These are phyloP conservation scores for Dipteronia sinensis DNA, from an alignment of 345 rosid genomes.

Conservation along the genomic window DNA sequence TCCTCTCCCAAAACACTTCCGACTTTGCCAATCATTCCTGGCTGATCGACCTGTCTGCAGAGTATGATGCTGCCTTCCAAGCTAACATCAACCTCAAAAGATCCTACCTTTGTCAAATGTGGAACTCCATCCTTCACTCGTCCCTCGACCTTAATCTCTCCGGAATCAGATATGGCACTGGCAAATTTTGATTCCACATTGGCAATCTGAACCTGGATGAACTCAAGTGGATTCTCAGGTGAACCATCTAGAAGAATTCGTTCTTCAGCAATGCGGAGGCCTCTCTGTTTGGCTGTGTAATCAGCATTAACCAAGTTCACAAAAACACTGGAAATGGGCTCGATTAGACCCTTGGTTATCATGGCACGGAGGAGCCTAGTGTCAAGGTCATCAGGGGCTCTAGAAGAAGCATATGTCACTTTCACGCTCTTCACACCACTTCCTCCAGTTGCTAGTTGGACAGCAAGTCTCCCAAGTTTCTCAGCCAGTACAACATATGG, in stretches of 20 bases:
- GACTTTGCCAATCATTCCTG: conserved; percentile 78
- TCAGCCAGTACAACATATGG: conserved; percentile 77
- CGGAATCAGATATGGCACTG: conserved; percentile 70
- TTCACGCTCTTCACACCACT: conserved; percentile 79
- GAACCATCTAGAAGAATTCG: conserved; percentile 60
- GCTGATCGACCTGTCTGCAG: conserved; percentile 86
- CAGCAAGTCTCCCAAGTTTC: conserved; percentile 78
- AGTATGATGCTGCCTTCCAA: conserved; percentile 78
- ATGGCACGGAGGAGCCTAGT: conserved; percentile 85
- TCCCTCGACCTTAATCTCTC: conserved; percentile 77
- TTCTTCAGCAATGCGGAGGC: conserved; percentile 71
- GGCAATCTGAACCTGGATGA: conserved; percentile 69
- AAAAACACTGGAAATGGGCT: conserved; percentile 72
- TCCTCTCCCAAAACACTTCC: conserved; percentile 76
- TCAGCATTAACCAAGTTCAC: conserved; percentile 84
- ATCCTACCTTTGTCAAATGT: conserved; percentile 76
- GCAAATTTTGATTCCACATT: conserved; percentile 80
- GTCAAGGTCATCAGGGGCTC: conserved; percentile 84
- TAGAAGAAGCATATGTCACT: conserved; percentile 74
- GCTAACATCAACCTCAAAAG: conserved; percentile 77
- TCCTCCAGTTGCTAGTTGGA: conserved; percentile 84
- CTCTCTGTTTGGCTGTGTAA: conserved; percentile 81
- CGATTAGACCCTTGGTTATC: conserved; percentile 77
- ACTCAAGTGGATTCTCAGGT: conserved; percentile 72
- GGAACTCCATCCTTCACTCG: conserved; percentile 76